These are phyloP conservation scores for Suillus subaureus DNA, from an alignment of 768 basidiomycete genomes.

Conservation along the genomic window DNA sequence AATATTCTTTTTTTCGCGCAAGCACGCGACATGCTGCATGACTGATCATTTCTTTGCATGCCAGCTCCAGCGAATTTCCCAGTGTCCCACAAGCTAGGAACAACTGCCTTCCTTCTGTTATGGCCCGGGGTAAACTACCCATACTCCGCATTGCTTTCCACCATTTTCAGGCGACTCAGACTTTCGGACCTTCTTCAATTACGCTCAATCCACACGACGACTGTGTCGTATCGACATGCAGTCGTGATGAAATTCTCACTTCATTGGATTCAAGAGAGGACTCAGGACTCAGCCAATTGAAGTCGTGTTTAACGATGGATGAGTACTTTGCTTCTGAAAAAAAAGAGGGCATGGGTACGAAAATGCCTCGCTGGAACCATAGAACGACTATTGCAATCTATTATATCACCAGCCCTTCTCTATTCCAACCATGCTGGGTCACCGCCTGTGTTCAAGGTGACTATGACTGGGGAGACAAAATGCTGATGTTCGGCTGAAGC, in stretches of 20 bases:
- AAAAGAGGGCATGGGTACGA: neutral
- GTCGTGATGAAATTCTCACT: constrained; percentile 45
- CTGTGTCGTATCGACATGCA: neutral
- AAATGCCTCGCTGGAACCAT: neutral
- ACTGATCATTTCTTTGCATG: no score
- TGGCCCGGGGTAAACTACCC: no score
- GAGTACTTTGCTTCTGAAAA: neutral
- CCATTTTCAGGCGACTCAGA: neutral
- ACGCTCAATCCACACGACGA: neutral
- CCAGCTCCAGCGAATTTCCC: no score
- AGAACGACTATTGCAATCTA: neutral
- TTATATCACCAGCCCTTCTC: neutral
- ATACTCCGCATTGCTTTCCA: neutral
- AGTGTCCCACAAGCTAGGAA: no score
- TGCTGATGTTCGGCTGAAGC: constrained; percentile 36
- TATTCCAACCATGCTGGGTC: neutral
- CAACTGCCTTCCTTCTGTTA: no score
- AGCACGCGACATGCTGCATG: no score
- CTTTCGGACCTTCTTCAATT: neutral
- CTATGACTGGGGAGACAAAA: constrained; percentile 3
- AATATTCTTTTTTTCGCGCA: no score
- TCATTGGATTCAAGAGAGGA: constrained; percentile 50
- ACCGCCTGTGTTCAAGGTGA: no score
- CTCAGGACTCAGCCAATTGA: constrained; percentile 43
- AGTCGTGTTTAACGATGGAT: constrained; percentile 46